Percentiles rank a stretch among this genome's conserved stretches.
Evolutionary conservation across 192 early-diverging fungal species (phyloP).

Genomic region (Podila horticola): DNA sequence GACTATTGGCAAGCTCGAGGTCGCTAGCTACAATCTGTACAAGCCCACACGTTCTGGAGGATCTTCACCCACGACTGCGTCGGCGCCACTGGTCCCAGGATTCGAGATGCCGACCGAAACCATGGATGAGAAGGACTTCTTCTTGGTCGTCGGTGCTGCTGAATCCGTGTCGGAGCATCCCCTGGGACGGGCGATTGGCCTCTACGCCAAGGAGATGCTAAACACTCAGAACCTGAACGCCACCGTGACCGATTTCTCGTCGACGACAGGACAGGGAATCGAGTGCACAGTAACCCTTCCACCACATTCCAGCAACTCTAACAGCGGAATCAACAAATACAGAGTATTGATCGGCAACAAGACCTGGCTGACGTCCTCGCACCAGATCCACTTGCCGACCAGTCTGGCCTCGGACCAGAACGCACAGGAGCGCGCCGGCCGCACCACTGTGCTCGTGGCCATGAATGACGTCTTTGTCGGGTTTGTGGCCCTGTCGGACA

Average conservation of each 20-base stretch:
- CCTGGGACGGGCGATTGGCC: conserved; percentile 76
- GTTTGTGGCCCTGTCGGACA: conserved; percentile 84
- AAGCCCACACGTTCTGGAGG: not conserved
- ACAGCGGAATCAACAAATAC: not conserved
- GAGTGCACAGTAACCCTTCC: conserved; percentile 61
- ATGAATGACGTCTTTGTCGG: conserved; percentile 69
- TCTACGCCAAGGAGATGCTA: conserved; percentile 65
- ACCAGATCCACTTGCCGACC: conserved; percentile 57
- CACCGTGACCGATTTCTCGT: conserved; percentile 66
- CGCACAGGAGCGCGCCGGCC: conserved; percentile 73
- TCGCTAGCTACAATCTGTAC: conserved; percentile 14
- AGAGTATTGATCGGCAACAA: conserved; percentile 81
- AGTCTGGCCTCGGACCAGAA: conserved; percentile 45
- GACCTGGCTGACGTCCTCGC: conserved; percentile 61
- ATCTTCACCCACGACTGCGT: not conserved
- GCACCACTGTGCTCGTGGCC: conserved; percentile 85
- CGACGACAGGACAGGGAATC: conserved; percentile 79
- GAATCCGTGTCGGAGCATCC: conserved; percentile 92
- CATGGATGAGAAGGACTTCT: conserved; percentile 63
- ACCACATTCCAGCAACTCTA: not conserved
- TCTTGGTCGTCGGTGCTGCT: conserved; percentile 76
- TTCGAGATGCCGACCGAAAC: conserved; percentile 4
- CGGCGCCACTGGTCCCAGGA: not conserved
- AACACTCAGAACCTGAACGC: conserved; percentile 51
- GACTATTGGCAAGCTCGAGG: conserved; percentile 67